phyloP scores from a whole-genome alignment of 1,284 basidiomycete species.

The Tilletia indica region DNA sequence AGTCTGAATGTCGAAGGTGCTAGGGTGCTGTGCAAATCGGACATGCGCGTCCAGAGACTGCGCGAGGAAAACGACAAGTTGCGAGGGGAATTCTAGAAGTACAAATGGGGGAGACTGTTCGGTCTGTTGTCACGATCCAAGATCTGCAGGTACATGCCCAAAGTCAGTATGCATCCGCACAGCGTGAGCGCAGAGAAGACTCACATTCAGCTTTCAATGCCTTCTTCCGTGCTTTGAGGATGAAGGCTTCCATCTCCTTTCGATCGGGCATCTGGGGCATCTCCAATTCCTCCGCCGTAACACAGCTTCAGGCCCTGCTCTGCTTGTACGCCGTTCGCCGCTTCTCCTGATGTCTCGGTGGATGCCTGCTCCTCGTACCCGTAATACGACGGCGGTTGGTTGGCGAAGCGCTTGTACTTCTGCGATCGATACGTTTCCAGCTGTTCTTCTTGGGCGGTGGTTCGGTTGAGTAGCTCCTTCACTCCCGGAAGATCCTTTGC shows the following conservation, averaged over 20 bases:
- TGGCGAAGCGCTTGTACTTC: constrained; percentile 83
- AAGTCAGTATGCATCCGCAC: no score
- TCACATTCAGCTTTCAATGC: constrained; percentile 67
- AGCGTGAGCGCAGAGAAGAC: constrained; percentile 14
- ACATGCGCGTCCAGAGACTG: no score
- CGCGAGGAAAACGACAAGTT: background rate
- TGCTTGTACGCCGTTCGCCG: constrained; percentile 26
- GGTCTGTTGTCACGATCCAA: constrained; percentile 21
- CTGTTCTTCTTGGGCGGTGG: constrained; percentile 70
- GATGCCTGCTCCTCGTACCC: constrained; percentile 71
- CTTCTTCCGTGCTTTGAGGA: constrained; percentile 76
- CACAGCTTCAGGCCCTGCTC: constrained; percentile 59
- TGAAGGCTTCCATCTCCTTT: constrained; percentile 74
- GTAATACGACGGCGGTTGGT: constrained; percentile 83
- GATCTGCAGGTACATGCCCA: constrained; percentile 11
- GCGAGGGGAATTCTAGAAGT: background rate
- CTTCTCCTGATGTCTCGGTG: constrained; percentile 20
- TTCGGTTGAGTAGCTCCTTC: constrained; percentile 82
- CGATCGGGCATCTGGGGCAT: constrained; percentile 60
- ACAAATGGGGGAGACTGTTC: constrained; percentile 13
- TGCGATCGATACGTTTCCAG: constrained; percentile 71
- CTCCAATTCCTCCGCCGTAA: constrained; percentile 70
- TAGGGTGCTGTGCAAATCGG: no score
- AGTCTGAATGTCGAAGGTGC: no score
- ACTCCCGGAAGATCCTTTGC: constrained; percentile 95